Base-by-base conservation (phyloP, 148 eudicot species). In the Amaranthus palmeri region DNA sequence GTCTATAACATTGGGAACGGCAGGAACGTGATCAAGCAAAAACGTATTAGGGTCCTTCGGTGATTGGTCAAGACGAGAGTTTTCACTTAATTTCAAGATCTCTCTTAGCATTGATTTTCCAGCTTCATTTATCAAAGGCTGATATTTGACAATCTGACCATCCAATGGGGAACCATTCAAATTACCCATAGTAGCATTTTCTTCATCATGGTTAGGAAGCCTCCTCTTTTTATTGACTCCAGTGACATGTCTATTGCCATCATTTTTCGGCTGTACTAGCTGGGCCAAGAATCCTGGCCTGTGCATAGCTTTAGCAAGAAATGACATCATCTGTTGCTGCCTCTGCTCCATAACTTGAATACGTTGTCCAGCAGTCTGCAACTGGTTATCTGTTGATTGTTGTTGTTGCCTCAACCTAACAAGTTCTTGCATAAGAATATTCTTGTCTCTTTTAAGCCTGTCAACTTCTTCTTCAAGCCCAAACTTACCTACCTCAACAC, bases 281-380 rank as follows among this genome's bases (percentile, higher is more conserved):
- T 91, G 93, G 58, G 92, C 74, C 58, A 88, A 69, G 76, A 91
- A 87, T 52, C 85, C 88, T 46, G 97, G 92, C 69, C 85, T 87
- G 62, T 86, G 90, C 93, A 91, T 83, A 47, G 97, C 93, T 77
- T 87, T 91, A 3, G 97, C 91, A 53, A 91, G 97, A 65, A 91
- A 91, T 6, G 97, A 83, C 97, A 88, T 91, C 91, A 86, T 84
- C 70, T 88, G 90, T 74, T 86, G 88, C 48, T 89, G 90, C 72
- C 82, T 75, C 71, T 89, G 87, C 69, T 89, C 90, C 93, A 91
- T 91, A 43, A 74, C 82, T 48, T 91, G 97, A 65, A 91, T 89
- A 41, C 96, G 86, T 72, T 88, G 91, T 15, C 86, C 90, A 54
- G 83, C 91, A 66, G 80, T 80, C 67, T 88, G 90, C 81, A 91